Conservation (phyloP, 352 stramenopile species). For the Pythium utonaiense region DNA sequence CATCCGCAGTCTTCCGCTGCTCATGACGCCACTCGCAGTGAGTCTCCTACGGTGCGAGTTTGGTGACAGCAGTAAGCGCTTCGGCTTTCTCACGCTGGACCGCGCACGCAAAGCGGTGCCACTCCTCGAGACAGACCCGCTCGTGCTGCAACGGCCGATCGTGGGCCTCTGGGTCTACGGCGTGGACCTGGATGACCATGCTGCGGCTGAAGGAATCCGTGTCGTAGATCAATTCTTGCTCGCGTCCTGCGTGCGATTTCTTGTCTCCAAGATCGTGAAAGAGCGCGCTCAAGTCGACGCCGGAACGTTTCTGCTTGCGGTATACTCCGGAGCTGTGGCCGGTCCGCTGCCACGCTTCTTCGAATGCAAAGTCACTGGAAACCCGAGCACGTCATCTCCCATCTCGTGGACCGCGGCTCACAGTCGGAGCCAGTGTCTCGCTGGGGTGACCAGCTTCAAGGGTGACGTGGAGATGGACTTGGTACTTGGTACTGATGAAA, state of each 20-base stretch:
- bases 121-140: conserved; percentile 64
- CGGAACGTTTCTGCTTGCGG: conserved; percentile 63
- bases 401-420: conserved; percentile 40
- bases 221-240: conserved; percentile 56
- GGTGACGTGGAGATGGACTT: conserved; percentile 45
- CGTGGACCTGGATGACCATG: conserved; percentile 41
- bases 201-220: conserved; percentile 27
- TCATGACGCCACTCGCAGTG: conserved; percentile 69
- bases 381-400: conserved; percentile 1
- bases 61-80: conserved; percentile 31
- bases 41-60: conserved; percentile 63
- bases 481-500: conserved; percentile 11
- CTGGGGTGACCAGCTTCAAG: conserved; percentile 52
- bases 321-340: conserved; percentile 38
- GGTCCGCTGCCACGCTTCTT: conserved; percentile 66
- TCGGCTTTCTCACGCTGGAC: conserved; percentile 69
- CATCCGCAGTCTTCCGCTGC: conserved; percentile 63
- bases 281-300: conserved; percentile 48
- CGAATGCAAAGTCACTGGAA: conserved; percentile 43
- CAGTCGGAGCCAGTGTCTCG: conserved; percentile 42
- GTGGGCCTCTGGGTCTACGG: conserved; percentile 77
- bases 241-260: conserved; percentile 50
- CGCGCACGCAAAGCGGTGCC: conserved; percentile 72
- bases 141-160: conserved; percentile 61
- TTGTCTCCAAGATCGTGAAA: conserved; percentile 50